phyloP scores from a whole-genome alignment of 2,329 filamentous ascomycete species.

The Drechslerella dactyloides region DNA sequence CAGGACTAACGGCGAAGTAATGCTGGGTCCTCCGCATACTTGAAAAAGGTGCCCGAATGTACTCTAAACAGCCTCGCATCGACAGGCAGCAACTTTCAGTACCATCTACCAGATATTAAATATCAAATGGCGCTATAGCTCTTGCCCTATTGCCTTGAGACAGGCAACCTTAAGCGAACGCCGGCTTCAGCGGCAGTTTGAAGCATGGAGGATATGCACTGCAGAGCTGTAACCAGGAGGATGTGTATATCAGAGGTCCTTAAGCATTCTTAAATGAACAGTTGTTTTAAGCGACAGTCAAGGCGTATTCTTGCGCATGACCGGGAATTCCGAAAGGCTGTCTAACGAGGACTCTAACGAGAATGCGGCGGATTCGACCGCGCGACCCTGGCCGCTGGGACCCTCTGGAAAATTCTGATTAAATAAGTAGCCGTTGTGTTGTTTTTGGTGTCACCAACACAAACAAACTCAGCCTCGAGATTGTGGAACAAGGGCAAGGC shows the following conservation, averaged over 20 bases:
- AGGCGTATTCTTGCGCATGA: neutral
- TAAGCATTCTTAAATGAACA: too few relatives aligned
- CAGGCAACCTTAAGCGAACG: neutral
- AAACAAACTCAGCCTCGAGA: neutral
- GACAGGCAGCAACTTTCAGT: neutral
- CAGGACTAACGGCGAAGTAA: neutral
- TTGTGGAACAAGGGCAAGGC: neutral
- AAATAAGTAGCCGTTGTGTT: slow-evolving; percentile 7
- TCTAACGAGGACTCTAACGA: neutral
- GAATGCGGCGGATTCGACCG: too few relatives aligned
- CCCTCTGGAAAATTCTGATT: too few relatives aligned
- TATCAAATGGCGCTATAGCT: neutral
- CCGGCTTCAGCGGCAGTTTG: neutral
- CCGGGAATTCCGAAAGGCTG: slow-evolving; percentile 5
- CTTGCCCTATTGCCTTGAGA: neutral
- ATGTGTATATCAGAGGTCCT: too few relatives aligned
- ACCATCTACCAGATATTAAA: neutral
- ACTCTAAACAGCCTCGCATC: neutral
- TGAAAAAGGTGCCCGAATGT: neutral
- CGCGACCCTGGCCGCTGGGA: neutral
- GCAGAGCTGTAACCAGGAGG: too few relatives aligned
- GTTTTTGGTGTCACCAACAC: slow-evolving; percentile 4
- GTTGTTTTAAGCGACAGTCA: neutral
- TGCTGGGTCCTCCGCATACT: neutral
- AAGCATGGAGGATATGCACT: neutral